Evolutionary conservation across 129 eudicot genomes (phyloP), one percentile per base, ranked within the genome.

Genomic region (Flaveria brownii): DNA sequence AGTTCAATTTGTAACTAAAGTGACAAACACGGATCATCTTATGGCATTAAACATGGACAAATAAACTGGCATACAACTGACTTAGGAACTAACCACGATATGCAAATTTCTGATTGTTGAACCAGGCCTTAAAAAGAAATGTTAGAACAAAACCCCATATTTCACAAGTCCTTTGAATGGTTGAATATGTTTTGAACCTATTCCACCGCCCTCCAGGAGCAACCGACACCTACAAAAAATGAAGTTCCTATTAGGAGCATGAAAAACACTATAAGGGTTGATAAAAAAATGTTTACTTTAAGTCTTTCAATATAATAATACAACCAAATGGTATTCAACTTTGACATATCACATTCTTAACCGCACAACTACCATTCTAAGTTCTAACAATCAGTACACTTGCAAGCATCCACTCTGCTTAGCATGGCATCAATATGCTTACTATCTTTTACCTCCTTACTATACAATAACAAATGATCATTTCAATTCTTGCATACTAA

Each of bases 171-270:
- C 99, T 89, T 80, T 95, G 99, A 76, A 95, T 89, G 25, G 99
- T 95, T 54, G 99, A 95, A 79, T 95, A 95, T 1, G 99, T 91
- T 85, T 95, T 95, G 81, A 95, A 95, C 85, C 97, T 86, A 77
- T 76, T 91, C 99, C 99, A 95, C n/a, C 99, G 86, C 42, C 99
- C 99, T 73, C 99, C 99, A 73, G 71, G 71, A 66, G 50, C 71
- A 66, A 66, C 71, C 7, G 28, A 66, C 18, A 39, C 71, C 71
- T 66, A 66, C 51, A 65, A 66, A 9, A 39, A 39, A 66, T 39
- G 50, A n/a, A 39, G 8, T 0, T 39, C 18, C 15, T 16, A 66
- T 66, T 51, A 66, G 49, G 26, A 39, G 26, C 28, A 66, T 39
- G 3, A 36, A n/a, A 16, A 13, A 36, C 47, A 16, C 47, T 6